phyloP scores from a whole-genome alignment of 2,329 filamentous ascomycete species.

The Talaromyces atroroseus region DNA sequence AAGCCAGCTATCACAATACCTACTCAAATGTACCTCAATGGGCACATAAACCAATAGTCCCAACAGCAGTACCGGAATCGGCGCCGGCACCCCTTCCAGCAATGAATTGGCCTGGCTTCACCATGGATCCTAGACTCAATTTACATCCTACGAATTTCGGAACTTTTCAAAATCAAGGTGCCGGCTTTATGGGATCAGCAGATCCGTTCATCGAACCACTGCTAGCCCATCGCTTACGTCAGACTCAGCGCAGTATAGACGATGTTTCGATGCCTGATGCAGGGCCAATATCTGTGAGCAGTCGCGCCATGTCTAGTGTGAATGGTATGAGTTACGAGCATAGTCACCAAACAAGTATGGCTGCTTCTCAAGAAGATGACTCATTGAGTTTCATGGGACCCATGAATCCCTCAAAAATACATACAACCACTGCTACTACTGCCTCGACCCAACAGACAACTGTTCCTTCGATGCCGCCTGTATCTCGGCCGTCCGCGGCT shows the following conservation, averaged over 20 bases:
- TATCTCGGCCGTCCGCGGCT: conserved; percentile 24
- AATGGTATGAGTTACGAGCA: conserved; percentile 39
- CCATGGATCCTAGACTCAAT: conserved; percentile 23
- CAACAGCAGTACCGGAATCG: not conserved
- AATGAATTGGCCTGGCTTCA: conserved; percentile 8
- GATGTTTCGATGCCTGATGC: conserved; percentile 47
- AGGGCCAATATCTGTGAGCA: conserved; percentile 35
- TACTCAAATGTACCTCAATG: conserved; percentile 23
- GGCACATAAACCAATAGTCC: conserved; percentile 26
- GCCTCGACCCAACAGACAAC: conserved; percentile 29
- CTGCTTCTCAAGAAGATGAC: conserved; percentile 31
- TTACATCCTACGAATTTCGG: conserved; percentile 7
- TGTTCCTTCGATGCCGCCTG: conserved; percentile 20
- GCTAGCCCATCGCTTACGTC: conserved; percentile 24
- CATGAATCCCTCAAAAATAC: conserved; percentile 31
- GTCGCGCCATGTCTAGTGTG: conserved; percentile 37
- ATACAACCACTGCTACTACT: conserved; percentile 23
- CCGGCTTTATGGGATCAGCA: conserved; percentile 15
- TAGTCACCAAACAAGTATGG: conserved; percentile 35
- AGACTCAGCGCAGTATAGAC: conserved; percentile 34
- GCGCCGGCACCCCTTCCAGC: not conserved
- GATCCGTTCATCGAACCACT: conserved; percentile 42
- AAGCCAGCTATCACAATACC: conserved; percentile 18
- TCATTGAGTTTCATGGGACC: conserved; percentile 34
- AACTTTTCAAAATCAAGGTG: not conserved